Evolutionary conservation across 164 flowering plant species (phyloP), one percentile per base, ranked within the genome.

Genomic region (Kalanchoe fedtschenkoi): DNA sequence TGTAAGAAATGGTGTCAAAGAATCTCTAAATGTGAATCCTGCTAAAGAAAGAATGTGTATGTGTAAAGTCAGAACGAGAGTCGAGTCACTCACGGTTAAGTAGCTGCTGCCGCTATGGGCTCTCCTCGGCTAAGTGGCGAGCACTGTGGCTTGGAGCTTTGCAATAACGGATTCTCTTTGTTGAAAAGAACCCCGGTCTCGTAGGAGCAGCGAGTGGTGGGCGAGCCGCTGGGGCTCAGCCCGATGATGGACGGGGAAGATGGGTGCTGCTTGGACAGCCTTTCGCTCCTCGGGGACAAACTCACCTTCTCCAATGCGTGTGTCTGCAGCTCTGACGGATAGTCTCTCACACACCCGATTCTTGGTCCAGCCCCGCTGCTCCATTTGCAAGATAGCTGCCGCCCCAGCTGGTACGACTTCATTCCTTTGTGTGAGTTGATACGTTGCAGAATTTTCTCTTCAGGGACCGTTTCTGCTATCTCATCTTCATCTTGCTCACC

Each of bases 331-430:
- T 68, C 32, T 34, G 43, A 8, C 28, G 71, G 75, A 38, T 62
- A 72, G 57, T 72, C 71, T 14, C 68, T 53, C 33, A 68, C 65
- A 29, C 71, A 68, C 39, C 71, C 71, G 32, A 72, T 65, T 58
- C 71, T 68, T 15, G 75, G 71, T 9, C 71, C 71, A 6, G 66
- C 71, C 32, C 71, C 75, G 6, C 63, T 72, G 58, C 69, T 51
- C 71, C 71, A 68, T 56, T 68, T 72, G 3, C 34, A 34, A 44
- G 71, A 72, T 11, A 62, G 62, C 28, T 65, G 68, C n/a, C 69
- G 28, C 32, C 69, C 75, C 17, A 64, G 43, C 37, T 68, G 69
- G 56, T 64, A 72, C 14, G 63, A 68, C 19, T 28, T 64, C 58
- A 19, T 62, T 58, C 34, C 69, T 33, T 68, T 72, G 59, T 62